A percentile compares a stretch with the other conserved stretches of the same genome.
Conservation (phyloP, 2,329 filamentous ascomycete genomes). For the Aureobasidium leucospermi region DNA sequence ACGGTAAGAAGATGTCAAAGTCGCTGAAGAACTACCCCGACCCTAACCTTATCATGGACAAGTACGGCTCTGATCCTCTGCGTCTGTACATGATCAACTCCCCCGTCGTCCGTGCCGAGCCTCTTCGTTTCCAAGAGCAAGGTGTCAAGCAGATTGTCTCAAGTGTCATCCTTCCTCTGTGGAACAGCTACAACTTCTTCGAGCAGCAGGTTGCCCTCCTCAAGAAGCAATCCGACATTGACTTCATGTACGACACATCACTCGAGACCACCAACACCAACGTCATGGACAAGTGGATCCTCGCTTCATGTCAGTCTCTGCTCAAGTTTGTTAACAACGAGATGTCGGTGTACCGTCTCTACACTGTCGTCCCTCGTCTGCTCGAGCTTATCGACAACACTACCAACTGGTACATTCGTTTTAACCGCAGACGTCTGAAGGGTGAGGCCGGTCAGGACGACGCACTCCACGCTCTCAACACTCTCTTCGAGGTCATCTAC, state of each 20-base stretch:
- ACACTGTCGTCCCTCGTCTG: constrained; percentile 84
- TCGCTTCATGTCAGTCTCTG: constrained; percentile 85
- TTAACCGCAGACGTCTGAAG: constrained; percentile 87
- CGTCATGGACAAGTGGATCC: constrained; percentile 93
- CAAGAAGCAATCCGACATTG: constrained; percentile 73
- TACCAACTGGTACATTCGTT: constrained; percentile 98
- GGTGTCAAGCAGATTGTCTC: constrained; percentile 94
- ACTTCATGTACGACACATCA: constrained; percentile 71
- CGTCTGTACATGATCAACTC: constrained; percentile 96
- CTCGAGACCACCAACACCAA: constrained; percentile 73
- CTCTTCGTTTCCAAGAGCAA: constrained; percentile 80
- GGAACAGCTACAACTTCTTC: constrained; percentile 98
- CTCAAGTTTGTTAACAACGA: constrained; percentile 88
- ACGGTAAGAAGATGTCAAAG: constrained; percentile 99
- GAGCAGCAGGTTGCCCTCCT: constrained; percentile 77
- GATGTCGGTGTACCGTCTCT: constrained; percentile 66
- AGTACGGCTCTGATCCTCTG: constrained; percentile 86
- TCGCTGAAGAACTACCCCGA: constrained; percentile 94
- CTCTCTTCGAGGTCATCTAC: constrained; percentile 86
- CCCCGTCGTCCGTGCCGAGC: constrained; percentile 85
- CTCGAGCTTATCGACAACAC: constrained; percentile 73
- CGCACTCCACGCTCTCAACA: constrained; percentile 84
- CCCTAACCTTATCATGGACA: constrained; percentile 71
- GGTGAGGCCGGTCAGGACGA: constrained; percentile 80
- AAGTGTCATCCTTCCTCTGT: constrained; percentile 81